Conservation (phyloP, 1,139 yeast genomes). For the Blastobotrys proliferans region DNA sequence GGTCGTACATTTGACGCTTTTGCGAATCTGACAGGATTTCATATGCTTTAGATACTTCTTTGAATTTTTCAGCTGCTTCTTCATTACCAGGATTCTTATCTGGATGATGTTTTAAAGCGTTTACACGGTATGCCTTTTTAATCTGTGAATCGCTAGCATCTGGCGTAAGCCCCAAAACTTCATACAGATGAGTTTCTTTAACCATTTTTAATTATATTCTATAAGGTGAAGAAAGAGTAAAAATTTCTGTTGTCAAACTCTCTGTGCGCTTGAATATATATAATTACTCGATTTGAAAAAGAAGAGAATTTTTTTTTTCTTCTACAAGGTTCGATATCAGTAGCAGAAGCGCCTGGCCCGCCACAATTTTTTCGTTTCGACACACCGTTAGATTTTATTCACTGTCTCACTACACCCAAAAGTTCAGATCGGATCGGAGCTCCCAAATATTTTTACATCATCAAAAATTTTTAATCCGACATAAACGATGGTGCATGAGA, state of each 20-base stretch:
- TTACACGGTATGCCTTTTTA: slow-evolving; percentile 91
- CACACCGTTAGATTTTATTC: no score
- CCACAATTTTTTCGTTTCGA: no score
- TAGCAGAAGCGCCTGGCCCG: no score
- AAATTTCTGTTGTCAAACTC: no score
- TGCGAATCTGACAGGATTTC: slow-evolving; percentile 82
- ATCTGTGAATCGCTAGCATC: slow-evolving; percentile 78
- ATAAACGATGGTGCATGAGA: no score
- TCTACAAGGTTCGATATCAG: slow-evolving; percentile 13
- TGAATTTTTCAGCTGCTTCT: slow-evolving; percentile 92
- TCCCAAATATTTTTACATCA: no score
- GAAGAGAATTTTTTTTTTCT: slow-evolving; percentile 16
- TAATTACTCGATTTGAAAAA: no score
- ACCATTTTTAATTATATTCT: slow-evolving; percentile 47
- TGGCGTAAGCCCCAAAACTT: slow-evolving; percentile 68
- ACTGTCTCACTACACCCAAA: no score
- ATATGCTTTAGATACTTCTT: slow-evolving; percentile 78
- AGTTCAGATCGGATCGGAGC: no score
- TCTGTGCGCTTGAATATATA: no score
- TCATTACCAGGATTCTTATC: slow-evolving; percentile 86
- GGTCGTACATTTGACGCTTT: slow-evolving; percentile 86
- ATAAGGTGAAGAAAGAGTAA: not conserved
- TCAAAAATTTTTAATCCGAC: no score
- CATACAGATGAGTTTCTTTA: slow-evolving; percentile 85
- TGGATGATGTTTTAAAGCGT: slow-evolving; percentile 92